phyloP scores from a whole-genome alignment of 352 stramenopile species.

The Globisporangium nagaii region DNA sequence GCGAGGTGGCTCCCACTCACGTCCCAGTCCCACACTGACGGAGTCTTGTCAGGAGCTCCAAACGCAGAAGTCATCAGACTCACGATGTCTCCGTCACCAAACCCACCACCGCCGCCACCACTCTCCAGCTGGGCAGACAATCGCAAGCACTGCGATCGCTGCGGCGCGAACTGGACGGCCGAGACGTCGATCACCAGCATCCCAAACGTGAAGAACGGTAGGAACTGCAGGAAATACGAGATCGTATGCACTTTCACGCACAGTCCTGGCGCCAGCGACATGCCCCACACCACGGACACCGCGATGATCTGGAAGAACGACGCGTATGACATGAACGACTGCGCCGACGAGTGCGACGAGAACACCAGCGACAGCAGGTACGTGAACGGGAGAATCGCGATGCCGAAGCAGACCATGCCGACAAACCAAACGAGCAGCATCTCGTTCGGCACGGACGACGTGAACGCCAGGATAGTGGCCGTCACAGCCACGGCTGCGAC shows the following conservation, averaged over 20 bases:
- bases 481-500: conserved; percentile 26
- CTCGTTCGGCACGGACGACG: conserved; percentile 18
- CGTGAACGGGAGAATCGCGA: conserved; percentile 60
- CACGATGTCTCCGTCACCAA: conserved; percentile 6
- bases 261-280: conserved; percentile 45
- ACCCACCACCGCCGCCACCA: neutral
- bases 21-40: conserved; percentile 46
- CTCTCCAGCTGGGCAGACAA: neutral
- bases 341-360: conserved; percentile 66
- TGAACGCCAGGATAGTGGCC: conserved; percentile 32
- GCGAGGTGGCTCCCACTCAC: conserved; percentile 36
- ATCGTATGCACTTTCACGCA: conserved; percentile 39
- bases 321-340: conserved; percentile 73
- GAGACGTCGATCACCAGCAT: conserved; percentile 43
- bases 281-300: conserved; percentile 29
- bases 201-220: conserved; percentile 61
- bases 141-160: conserved; percentile 39
- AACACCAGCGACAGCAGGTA: conserved; percentile 69
- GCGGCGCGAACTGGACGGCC: conserved; percentile 34
- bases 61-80: conserved; percentile 19
- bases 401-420: conserved; percentile 30
- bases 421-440: conserved; percentile 36
- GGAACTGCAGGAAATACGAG: conserved; percentile 39
- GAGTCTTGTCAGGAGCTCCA: conserved; percentile 9
- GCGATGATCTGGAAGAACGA: conserved; percentile 69